These are phyloP conservation scores for Diospyros lotus DNA, from an alignment of 148 eudicot genomes.

Conservation along the genomic window DNA sequence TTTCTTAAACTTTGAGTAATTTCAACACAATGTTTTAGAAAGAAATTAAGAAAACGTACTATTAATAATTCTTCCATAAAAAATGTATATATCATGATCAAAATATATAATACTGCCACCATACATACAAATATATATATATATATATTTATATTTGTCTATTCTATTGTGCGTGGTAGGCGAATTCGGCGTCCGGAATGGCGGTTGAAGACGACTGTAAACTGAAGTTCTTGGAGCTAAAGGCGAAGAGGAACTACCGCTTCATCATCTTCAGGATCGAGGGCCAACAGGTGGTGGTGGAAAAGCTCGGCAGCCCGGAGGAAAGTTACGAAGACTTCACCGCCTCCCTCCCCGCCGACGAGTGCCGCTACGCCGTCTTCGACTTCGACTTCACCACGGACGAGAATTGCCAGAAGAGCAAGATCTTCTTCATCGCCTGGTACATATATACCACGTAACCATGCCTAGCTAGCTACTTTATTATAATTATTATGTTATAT, in stretches of 20 bases:
- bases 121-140: too few relatives aligned
- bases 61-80: too few relatives aligned
- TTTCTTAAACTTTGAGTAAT: background rate
- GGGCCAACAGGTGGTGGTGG: conserved; percentile 72
- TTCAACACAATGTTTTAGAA: background rate
- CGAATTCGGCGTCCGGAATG: conserved; percentile 82
- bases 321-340: conserved; percentile 69
- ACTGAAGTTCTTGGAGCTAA: conserved; percentile 62
- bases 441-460: conserved; percentile 16
- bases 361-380: conserved; percentile 82
- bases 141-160: too few relatives aligned
- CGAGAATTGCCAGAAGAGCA: conserved; percentile 89
- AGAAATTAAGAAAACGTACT: too few relatives aligned
- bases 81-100: too few relatives aligned
- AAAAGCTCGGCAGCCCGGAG: conserved; percentile 58
- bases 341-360: conserved; percentile 64
- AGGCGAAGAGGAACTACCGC: conserved; percentile 61
- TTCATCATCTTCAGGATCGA: conserved; percentile 63
- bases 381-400: conserved; percentile 77
- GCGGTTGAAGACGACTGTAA: conserved; percentile 76
- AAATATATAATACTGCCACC: too few relatives aligned
- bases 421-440: conserved; percentile 90
- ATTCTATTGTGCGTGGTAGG: conserved; percentile 44
- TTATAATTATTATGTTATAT: too few relatives aligned
- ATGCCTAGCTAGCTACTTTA: too few relatives aligned